Conservation (phyloP, 2,329 filamentous ascomycete species). For the Pestalotiopsis sp. region DNA sequence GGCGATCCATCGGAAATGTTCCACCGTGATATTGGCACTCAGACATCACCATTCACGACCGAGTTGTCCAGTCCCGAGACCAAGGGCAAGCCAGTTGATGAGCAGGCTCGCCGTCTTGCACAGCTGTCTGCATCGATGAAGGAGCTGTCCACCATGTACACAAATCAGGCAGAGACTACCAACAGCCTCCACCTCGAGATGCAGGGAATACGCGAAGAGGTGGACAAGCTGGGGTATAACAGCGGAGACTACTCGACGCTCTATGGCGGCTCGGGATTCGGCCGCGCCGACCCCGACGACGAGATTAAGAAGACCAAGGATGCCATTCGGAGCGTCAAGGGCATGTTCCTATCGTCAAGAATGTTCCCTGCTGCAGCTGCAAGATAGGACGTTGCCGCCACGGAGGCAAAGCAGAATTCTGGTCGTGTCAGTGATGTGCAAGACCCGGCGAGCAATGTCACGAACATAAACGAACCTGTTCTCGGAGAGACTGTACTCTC, state of each 20-base stretch:
- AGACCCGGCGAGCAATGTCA: not conserved
- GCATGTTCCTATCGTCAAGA: constrained; percentile 73
- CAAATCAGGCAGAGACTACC: constrained; percentile 49
- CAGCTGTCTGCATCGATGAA: constrained; percentile 45
- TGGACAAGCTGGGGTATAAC: constrained; percentile 62
- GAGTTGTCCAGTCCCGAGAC: constrained; percentile 28
- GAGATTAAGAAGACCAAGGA: constrained; percentile 74
- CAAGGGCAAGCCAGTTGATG: constrained; percentile 33
- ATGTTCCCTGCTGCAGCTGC: constrained; percentile 63
- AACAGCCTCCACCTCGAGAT: constrained; percentile 55
- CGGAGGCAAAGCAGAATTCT: not conserved
- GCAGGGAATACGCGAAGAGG: constrained; percentile 65
- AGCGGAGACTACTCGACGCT: constrained; percentile 41
- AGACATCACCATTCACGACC: constrained; percentile 64
- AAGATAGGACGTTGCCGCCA: constrained; percentile 23
- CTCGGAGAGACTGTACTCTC: too few relatives aligned
- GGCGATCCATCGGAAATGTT: constrained; percentile 78
- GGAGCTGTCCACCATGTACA: constrained; percentile 45
- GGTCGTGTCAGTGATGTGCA: not conserved
- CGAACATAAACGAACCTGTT: not conserved
- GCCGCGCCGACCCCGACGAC: constrained; percentile 61
- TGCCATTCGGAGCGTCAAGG: constrained; percentile 79
- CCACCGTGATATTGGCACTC: constrained; percentile 79
- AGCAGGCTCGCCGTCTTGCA: constrained; percentile 45
- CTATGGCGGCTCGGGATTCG: constrained; percentile 38